Evolutionary conservation across 1,284 basidiomycete genomes (phyloP), one percentile per base, ranked within the genome.

Genomic region (Puccinia horiana): DNA sequence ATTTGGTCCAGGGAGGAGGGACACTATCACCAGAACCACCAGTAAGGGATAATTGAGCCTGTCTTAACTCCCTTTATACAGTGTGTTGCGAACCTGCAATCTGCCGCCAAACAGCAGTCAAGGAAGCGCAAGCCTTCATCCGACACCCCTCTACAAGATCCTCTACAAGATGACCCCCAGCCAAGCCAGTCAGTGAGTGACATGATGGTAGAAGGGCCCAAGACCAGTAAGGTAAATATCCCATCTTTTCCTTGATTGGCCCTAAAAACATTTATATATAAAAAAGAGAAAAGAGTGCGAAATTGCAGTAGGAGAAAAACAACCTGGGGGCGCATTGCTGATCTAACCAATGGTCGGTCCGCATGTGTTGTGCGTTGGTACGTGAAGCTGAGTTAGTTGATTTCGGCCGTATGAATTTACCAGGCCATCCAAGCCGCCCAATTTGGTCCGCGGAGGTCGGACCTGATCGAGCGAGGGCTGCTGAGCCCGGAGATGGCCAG

Each of bases 341-440:
- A 77, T 44, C 42, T 58, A 47, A 47, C 75, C 56, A 56, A 58
- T 44, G 44, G 58, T 32, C 63, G 16, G 42, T 77, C 32, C 23
- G 42, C 20, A 23, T 74, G 56, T 56, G 52, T 74, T 56, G 49
- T 42, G 23, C 26, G 32, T 35, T 74, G 49, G 52, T 56, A n/a
- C 65, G 42, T 69, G 23, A 69, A 44, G 65, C 65, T 69, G 42
- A 69, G 40, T 40, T 69, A n/a, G 23, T 44, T 75, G 26, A 56
- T 65, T 47, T 37, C 42, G 40, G 12, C 23, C 47, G 49, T 20
- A 37, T 61, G 40, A 35, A 47, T 58, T 49, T 26, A 42, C 49
- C 35, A 77, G 75, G 75, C 75, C 32, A 63, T 77, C 40, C 32
- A 49, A 61, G 75, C 75, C 44, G 75, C 75, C n/a, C 58, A 77